phyloP scores from a whole-genome alignment of 805 yeast species.

The Metschnikowia aberdeeniae region DNA sequence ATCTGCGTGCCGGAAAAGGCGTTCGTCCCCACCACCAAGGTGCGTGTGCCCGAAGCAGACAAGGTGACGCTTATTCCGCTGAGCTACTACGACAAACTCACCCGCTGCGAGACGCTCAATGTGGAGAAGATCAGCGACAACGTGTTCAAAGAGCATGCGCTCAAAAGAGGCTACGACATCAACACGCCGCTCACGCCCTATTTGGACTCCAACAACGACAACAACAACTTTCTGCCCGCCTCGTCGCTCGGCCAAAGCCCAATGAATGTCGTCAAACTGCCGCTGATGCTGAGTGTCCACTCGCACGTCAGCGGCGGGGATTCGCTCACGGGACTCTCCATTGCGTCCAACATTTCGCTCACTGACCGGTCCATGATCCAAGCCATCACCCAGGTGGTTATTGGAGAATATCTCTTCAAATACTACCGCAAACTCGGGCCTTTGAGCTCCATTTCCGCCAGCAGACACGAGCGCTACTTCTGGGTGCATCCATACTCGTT shows the following conservation, averaged over 20 bases:
- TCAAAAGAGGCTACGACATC: slow-evolving; percentile 45
- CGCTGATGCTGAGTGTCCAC: slow-evolving; percentile 26
- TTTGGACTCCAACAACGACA: slow-evolving; percentile 19
- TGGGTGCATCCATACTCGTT: slow-evolving; percentile 95
- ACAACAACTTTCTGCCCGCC: slow-evolving; percentile 23
- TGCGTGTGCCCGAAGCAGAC: slow-evolving; percentile 48
- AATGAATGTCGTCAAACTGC: slow-evolving; percentile 9
- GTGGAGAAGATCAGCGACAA: slow-evolving; percentile 46
- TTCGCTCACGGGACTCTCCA: slow-evolving; percentile 37
- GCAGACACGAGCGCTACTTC: slow-evolving; percentile 86
- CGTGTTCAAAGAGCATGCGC: slow-evolving; percentile 42
- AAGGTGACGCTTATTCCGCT: slow-evolving; percentile 63
- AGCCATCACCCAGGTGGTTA: slow-evolving; percentile 85
- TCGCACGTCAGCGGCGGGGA: slow-evolving; percentile 28
- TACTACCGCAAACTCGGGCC: slow-evolving; percentile 78
- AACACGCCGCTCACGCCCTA: slow-evolving; percentile 21
- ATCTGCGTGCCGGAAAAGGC: slow-evolving; percentile 56
- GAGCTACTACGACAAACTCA: slow-evolving; percentile 57
- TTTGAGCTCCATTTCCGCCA: slow-evolving; percentile 67
- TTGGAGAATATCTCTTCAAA: slow-evolving; percentile 87
- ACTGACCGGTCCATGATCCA: slow-evolving; percentile 73
- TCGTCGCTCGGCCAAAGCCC: slow-evolving; percentile 9
- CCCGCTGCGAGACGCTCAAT: slow-evolving; percentile 41
- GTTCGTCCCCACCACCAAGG: slow-evolving; percentile 60
- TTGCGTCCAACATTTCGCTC: slow-evolving; percentile 60